Evolutionary conservation across 805 yeast species (phyloP).

Genomic region (Kodamaea sagamina): DNA sequence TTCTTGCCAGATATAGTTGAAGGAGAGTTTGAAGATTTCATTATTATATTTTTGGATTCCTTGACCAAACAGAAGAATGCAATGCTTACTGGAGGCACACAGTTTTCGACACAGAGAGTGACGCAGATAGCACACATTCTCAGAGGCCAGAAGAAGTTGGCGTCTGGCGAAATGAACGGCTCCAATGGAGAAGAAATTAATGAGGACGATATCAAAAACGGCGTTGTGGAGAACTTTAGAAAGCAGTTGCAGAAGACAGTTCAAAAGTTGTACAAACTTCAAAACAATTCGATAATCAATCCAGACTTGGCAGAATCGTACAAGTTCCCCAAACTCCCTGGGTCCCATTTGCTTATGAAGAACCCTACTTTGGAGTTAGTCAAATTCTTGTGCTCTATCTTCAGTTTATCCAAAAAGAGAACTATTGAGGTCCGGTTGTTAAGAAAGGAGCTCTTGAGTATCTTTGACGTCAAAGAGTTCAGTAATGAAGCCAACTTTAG

Average conservation of each 20-base stretch:
- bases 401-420: slow-evolving; percentile 63
- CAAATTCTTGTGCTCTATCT: slow-evolving; percentile 71
- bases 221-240: slow-evolving; percentile 58
- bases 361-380: slow-evolving; percentile 82
- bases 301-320: slow-evolving; percentile 66
- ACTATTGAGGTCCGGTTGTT: slow-evolving; percentile 72
- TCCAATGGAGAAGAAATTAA: slow-evolving; percentile 16
- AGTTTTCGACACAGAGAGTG: slow-evolving; percentile 52
- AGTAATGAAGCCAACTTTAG: slow-evolving; percentile 68
- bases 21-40: slow-evolving; percentile 87
- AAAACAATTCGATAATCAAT: slow-evolving; percentile 70
- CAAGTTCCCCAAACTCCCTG: slow-evolving; percentile 74
- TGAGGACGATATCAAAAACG: slow-evolving; percentile 39
- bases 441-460: slow-evolving; percentile 68
- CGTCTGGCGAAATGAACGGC: slow-evolving; percentile 31
- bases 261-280: slow-evolving; percentile 63
- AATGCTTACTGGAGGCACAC: slow-evolving; percentile 37
- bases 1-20: slow-evolving; percentile 75
- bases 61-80: slow-evolving; percentile 57
- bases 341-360: slow-evolving; percentile 57
- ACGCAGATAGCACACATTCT: slow-evolving; percentile 66
- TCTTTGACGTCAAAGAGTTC: slow-evolving; percentile 84
- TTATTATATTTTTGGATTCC: slow-evolving; percentile 70
- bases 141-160: slow-evolving; percentile 42
- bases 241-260: slow-evolving; percentile 67